Base-by-base conservation (phyloP, 345 rosid species). In the Cardiospermum halicacabum region DNA sequence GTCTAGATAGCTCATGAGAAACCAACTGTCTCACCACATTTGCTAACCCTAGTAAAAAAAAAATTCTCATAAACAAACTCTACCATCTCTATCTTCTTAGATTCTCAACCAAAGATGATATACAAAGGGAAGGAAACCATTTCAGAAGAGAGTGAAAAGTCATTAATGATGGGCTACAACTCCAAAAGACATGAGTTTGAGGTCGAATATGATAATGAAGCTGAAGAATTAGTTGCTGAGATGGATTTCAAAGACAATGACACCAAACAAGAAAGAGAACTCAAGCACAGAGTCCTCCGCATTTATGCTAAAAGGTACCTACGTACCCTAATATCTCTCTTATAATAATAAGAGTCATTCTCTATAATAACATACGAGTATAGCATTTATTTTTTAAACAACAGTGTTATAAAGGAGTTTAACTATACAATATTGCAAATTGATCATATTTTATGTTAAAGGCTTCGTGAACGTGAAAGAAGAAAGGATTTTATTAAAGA, bases 221-320 rank as follows among this genome's bases (percentile, higher is more conserved):
- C 97, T 21, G 99, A 94, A 83, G 87, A 88, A 64, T 74, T 87
- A 71, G 83, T 89, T 60, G 97, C 99, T 48, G 99, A 94, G 74
- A 94, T 94, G 97, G 99, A 94, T 74, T 94, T 91, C 63, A 91
- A 89, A 80, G 95, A 89, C 11, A 73, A 77, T 27, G 97, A 91
- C 73, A 77, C 91, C 5, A 95, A 85, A 62, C 96, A 91, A 26
- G 99, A 91, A 67, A 85, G 73, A 2, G 86, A 89, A 72, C 80
- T 94, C 71, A 94, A 91, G 83, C 70, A 85, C 67, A 91, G 96
- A 28, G 88, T 91, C 56, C 76, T 94, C 64, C 86, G 79, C 66
- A 87, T 91, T 47, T 94, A 89, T 72, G 79, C 88, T 12, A 91
- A 84, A 78, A 85, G 97, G 99, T 87, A 72, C 62, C 96, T 87